These are phyloP conservation scores for Leucocoprinus leucothites DNA, from an alignment of 768 basidiomycete genomes.

Conservation along the genomic window DNA sequence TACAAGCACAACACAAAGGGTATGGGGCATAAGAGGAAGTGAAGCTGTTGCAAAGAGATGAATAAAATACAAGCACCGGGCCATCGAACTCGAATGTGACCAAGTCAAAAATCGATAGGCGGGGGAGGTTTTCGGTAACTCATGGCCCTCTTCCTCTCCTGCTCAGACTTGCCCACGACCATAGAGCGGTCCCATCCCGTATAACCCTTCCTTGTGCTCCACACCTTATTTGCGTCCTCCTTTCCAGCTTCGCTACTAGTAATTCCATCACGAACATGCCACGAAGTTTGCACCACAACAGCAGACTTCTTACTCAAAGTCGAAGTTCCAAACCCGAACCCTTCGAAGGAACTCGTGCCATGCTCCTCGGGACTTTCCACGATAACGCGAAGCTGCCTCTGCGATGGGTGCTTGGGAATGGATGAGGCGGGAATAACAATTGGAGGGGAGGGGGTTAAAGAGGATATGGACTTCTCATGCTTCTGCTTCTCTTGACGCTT, in stretches of 20 bases:
- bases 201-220: conserved; percentile 26
- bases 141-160: conserved; percentile 17
- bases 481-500: conserved; percentile 9
- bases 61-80: conserved; percentile 3
- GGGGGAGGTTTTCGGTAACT: conserved; percentile 27
- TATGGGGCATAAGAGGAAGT: neutral
- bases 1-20: neutral
- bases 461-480: conserved; percentile 6
- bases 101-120: conserved; percentile 11
- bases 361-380: conserved; percentile 34
- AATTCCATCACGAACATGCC: conserved; percentile 12
- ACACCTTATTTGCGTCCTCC: conserved; percentile 19
- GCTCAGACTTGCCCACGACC: conserved; percentile 8
- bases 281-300: neutral
- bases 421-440: conserved; percentile 10
- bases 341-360: conserved; percentile 22
- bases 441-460: conserved; percentile 13
- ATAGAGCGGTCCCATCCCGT: conserved; percentile 21
- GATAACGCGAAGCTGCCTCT: conserved; percentile 26
- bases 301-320: conserved; percentile 6
- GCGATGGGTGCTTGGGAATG: conserved; percentile 10
- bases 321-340: conserved; percentile 18
- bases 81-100: neutral
- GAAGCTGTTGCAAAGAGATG: too few species aligned
- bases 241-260: conserved; percentile 10